Base-by-base conservation (phyloP, 75 land plant species). In the Picea glauca region DNA sequence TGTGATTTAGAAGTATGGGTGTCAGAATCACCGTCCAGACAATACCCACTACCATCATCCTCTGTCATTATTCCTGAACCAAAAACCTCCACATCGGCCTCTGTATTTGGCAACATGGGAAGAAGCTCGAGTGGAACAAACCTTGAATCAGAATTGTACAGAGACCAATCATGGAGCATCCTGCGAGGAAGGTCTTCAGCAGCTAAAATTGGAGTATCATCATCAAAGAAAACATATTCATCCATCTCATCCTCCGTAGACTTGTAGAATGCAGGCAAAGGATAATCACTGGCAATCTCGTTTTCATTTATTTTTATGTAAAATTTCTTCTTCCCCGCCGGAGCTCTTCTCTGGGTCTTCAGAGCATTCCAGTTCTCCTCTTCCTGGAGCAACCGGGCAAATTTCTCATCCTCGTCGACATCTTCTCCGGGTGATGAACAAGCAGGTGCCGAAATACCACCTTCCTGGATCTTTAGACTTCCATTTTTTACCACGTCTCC, bases 221-320 rank as follows among this genome's bases (percentile, higher is more conserved):
- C 91, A 65, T 83, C 87, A 87, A 87, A 88, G 2, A 94, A 56
- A 3, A 96, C 68, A 66, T 87, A 92, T 78, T 96, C 99, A 86
- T 96, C 99, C 73, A 81, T 88, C 78, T 96, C 99, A 64, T 88
- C 81, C 64, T 65, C 77, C 23, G 84, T 81, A 6, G 91, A 75
- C 80, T 85, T 92, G 87, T 96, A 96, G 75, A 83, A 94, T 57
- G 91, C 89, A 70, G 99, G 99, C 43, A 88, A 38, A 20, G 99
- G 99, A 82, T 96, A 96, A 62, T 96, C 99, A 80, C 84, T 88
- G 13, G 94, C 97, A 81, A 96, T 94, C 74, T 96, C 97, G 79
- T 85, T 88, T 79, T 96, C 99, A 84, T 94, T 96, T 15, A 96
- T 96, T 75, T 91, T 93, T 43, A 96, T 91, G 75, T 96, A 96